A percentile compares a stretch with the other conserved stretches of the same genome.
Conservation (phyloP, 164 flowering plant genomes). For the Amborella trichopoda region DNA sequence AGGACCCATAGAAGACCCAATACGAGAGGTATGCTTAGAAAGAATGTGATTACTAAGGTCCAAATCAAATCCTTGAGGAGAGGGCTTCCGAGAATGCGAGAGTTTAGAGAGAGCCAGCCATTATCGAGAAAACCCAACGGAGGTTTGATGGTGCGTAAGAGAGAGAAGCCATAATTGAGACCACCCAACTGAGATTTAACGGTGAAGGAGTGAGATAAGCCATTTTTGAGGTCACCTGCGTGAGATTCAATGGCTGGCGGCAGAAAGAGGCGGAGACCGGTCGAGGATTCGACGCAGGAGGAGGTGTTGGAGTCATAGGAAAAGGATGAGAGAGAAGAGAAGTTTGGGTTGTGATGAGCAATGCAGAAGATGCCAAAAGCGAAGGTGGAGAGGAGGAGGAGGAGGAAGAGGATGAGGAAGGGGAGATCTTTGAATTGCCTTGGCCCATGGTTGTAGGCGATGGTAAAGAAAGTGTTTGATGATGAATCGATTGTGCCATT, state of each 20-base stretch:
- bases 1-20: conserved; percentile 42
- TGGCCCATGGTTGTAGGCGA: conserved; percentile 63
- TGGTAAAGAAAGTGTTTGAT: conserved; percentile 49
- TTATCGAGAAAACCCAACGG: no score
- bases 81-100: neutral
- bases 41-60: conserved; percentile 63
- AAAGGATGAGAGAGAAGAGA: conserved; percentile 34
- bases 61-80: conserved; percentile 44
- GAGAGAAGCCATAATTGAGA: neutral
- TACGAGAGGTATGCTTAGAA: conserved; percentile 53
- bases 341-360: conserved; percentile 42
- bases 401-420: conserved; percentile 53
- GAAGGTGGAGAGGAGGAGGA: conserved; percentile 56
- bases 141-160: no score
- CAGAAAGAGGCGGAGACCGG: neutral
- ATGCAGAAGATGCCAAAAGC: conserved; percentile 72
- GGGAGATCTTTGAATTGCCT: conserved; percentile 65
- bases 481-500: no score
- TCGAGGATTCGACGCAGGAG: conserved; percentile 35
- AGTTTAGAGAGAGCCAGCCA: no score
- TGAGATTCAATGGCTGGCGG: no score
- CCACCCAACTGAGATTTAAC: no score
- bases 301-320: conserved; percentile 32
- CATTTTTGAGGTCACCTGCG: no score
- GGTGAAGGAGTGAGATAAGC: no score